Conservation (phyloP, 495 filamentous ascomycete species). For the Hypoxylon subgilvum region DNA sequence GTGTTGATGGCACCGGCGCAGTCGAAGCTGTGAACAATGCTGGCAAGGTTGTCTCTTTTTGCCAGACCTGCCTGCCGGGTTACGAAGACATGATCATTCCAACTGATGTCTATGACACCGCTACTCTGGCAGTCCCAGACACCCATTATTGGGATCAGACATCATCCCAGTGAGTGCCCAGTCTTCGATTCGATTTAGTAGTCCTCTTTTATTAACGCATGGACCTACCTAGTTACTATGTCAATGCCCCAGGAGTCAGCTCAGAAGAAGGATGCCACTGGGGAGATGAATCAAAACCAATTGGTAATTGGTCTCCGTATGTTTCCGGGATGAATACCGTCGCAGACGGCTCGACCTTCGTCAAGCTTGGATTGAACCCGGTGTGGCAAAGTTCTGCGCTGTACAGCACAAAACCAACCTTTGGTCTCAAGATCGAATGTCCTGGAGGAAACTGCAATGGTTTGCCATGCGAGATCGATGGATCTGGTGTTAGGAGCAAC, state of each 20-base stretch:
- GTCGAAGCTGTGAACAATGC: constrained; percentile 69
- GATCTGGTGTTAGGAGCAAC: constrained; percentile 63
- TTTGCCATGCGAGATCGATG: constrained; percentile 75
- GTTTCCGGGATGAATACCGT: constrained; percentile 79
- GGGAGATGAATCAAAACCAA: constrained; percentile 67
- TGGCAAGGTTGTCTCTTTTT: constrained; percentile 69
- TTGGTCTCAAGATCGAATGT: constrained; percentile 75
- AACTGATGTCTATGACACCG: constrained; percentile 62
- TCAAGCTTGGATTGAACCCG: constrained; percentile 83
- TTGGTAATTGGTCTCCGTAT: constrained; percentile 83
- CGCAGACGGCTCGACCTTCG: constrained; percentile 66
- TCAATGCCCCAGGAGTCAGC: constrained; percentile 74
- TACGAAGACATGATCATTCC: constrained; percentile 90
- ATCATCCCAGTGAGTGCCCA: constrained; percentile 69
- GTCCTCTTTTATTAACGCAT: constrained; percentile 4
- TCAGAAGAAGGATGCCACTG: constrained; percentile 70
- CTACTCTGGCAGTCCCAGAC: constrained; percentile 73
- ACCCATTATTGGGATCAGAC: constrained; percentile 73
- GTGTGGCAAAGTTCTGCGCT: constrained; percentile 69
- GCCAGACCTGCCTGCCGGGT: constrained; percentile 84
- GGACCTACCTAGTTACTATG: constrained; percentile 76
- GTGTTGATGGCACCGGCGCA: constrained; percentile 70
- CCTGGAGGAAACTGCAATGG: constrained; percentile 71
- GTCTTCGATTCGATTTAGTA: background rate
- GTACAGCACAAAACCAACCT: constrained; percentile 63